These are phyloP conservation scores for Trichoderma koningiopsis DNA, from an alignment of 2,329 filamentous ascomycete species.

Conservation along the genomic window DNA sequence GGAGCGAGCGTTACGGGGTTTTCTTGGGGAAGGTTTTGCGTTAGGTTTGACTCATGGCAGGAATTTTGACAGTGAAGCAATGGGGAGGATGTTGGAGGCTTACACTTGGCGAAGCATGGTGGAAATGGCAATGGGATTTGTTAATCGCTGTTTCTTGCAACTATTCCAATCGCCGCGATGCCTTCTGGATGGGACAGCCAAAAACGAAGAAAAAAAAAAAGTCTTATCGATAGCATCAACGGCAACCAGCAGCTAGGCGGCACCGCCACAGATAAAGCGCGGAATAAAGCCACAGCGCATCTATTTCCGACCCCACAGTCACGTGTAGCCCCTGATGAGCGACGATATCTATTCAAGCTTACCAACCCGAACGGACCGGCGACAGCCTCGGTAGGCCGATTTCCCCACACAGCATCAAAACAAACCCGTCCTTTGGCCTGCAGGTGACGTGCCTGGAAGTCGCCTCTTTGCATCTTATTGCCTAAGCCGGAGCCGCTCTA, in stretches of 20 bases:
- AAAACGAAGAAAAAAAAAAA: constrained; percentile 33
- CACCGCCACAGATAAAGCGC: constrained; percentile 15
- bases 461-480: constrained; percentile 14
- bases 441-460: constrained; percentile 23
- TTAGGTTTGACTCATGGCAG: background rate
- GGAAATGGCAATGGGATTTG: constrained; percentile 26
- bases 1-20: constrained; percentile 75
- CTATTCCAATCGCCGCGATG: background rate
- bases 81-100: constrained; percentile 27
- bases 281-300: constrained; percentile 10
- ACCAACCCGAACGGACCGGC: constrained; percentile 24
- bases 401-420: constrained; percentile 23
- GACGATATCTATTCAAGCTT: background rate
- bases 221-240: constrained; percentile 40
- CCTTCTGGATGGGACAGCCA: constrained; percentile 9
- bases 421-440: constrained; percentile 4
- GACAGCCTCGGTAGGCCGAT: constrained; percentile 26
- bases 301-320: constrained; percentile 36
- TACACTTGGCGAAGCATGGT: constrained; percentile 56
- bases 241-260: background rate
- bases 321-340: constrained; percentile 35
- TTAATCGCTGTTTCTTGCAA: constrained; percentile 4
- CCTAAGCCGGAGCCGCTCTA: constrained; percentile 5
- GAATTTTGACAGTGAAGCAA: background rate
- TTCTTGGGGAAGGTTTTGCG: constrained; percentile 41